A percentile compares a stretch with the other conserved stretches of the same genome.
Conservation (phyloP, 2,329 filamentous ascomycete species). For the Septoria petroselini region DNA sequence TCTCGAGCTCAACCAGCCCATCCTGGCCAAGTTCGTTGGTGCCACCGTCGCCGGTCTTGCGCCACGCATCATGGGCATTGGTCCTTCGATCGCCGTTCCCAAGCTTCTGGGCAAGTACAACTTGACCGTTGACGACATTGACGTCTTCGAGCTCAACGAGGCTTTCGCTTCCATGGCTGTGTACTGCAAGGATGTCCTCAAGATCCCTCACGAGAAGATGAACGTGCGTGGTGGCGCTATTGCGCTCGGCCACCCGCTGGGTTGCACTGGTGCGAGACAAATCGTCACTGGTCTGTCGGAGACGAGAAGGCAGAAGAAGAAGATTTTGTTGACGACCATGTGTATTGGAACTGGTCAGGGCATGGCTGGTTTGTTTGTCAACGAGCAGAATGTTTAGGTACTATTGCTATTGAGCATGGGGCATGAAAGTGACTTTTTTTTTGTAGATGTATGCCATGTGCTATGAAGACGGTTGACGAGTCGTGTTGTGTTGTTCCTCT, state of each 20-base stretch:
- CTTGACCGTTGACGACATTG: slow-evolving; percentile 75
- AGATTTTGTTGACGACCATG: slow-evolving; percentile 78
- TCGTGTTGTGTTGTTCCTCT: no score
- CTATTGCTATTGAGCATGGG: no score
- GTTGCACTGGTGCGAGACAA: slow-evolving; percentile 71
- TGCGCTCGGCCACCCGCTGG: slow-evolving; percentile 78
- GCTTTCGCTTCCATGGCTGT: slow-evolving; percentile 97
- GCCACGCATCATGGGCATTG: slow-evolving; percentile 95
- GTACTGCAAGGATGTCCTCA: slow-evolving; percentile 68
- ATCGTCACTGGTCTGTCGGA: slow-evolving; percentile 70
- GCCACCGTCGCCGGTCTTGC: slow-evolving; percentile 86
- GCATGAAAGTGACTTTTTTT: no score
- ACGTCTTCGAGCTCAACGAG: slow-evolving; percentile 93
- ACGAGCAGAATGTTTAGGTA: slow-evolving; percentile 50
- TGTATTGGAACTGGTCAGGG: slow-evolving; percentile 68
- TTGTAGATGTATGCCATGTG: no score
- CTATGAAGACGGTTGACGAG: no score
- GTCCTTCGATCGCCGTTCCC: slow-evolving; percentile 65
- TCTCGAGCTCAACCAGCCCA: slow-evolving; percentile 79
- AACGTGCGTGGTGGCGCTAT: slow-evolving; percentile 80
- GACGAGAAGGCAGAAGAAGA: slow-evolving; percentile 35
- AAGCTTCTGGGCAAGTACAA: slow-evolving; percentile 83
- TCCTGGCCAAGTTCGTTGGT: slow-evolving; percentile 91
- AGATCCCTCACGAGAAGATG: slow-evolving; percentile 71
- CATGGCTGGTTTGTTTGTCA: slow-evolving; percentile 65